phyloP scores from a whole-genome alignment of 2,329 filamentous ascomycete species.

The Ophiocordyceps robertsii region DNA sequence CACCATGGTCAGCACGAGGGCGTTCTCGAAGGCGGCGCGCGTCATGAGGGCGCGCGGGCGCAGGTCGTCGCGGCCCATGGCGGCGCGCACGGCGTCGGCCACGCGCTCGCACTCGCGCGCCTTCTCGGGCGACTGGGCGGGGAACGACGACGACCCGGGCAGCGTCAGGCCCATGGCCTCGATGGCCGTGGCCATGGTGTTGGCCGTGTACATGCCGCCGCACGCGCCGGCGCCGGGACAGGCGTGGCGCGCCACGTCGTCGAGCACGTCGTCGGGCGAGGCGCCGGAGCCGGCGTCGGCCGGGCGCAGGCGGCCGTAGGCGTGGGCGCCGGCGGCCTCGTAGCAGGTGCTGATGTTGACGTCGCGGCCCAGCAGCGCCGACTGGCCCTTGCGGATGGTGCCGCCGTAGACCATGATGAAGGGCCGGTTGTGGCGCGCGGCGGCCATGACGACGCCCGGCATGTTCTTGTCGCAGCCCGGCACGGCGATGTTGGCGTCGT shows the following conservation, averaged over 20 bases:
- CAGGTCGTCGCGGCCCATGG: slow-evolving; percentile 75
- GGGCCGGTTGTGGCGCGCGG: slow-evolving; percentile 80
- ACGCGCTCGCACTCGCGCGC: slow-evolving; percentile 75
- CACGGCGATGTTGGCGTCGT: slow-evolving; percentile 87
- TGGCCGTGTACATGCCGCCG: slow-evolving; percentile 82
- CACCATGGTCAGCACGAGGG: slow-evolving; percentile 79
- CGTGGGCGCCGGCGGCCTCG: slow-evolving; percentile 72
- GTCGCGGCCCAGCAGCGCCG: slow-evolving; percentile 56
- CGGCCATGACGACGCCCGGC: slow-evolving; percentile 84
- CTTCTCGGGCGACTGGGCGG: slow-evolving; percentile 70
- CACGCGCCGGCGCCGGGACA: slow-evolving; percentile 54
- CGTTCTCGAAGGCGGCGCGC: slow-evolving; percentile 73
- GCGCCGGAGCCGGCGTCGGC: slow-evolving; percentile 48
- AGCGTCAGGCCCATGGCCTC: slow-evolving; percentile 80
- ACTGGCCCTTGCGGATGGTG: slow-evolving; percentile 80
- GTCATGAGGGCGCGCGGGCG: slow-evolving; percentile 70
- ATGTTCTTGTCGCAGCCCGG: slow-evolving; percentile 97
- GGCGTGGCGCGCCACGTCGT: slow-evolving; percentile 67
- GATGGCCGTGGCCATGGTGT: slow-evolving; percentile 81
- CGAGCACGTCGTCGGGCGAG: slow-evolving; percentile 68
- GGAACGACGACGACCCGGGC: slow-evolving; percentile 73
- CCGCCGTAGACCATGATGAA: slow-evolving; percentile 95
- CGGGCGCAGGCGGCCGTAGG: slow-evolving; percentile 58
- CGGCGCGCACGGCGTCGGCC: slow-evolving; percentile 62
- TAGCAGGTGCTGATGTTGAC: slow-evolving; percentile 87